Conservation (phyloP, 768 basidiomycete genomes). For the Zangia roseola region DNA sequence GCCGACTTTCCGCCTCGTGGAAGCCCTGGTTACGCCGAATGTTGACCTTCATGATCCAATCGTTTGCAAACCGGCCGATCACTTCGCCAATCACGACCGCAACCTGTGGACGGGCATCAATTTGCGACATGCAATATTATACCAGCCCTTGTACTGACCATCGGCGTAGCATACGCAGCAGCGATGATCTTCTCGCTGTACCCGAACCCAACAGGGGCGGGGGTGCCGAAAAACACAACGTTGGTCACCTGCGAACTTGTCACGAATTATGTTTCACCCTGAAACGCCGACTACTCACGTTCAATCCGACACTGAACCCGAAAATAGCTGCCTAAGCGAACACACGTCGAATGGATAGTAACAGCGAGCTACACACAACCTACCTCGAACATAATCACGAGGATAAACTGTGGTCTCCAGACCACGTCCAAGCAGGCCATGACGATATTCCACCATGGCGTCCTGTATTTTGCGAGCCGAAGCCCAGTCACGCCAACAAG, state of each 20-base stretch:
- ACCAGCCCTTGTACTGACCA: constrained; percentile 36
- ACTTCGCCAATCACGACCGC: constrained; percentile 52
- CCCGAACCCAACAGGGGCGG: constrained; percentile 47
- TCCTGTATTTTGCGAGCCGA: constrained; percentile 45
- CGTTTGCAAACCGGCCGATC: constrained; percentile 50
- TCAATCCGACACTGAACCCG: constrained; percentile 49
- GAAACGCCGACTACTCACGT: constrained; percentile 26
- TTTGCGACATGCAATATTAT: not conserved
- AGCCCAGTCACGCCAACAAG: constrained; percentile 48
- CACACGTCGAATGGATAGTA: not conserved
- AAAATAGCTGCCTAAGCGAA: constrained; percentile 39
- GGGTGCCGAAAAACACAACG: constrained; percentile 50
- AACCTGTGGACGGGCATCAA: constrained; percentile 29
- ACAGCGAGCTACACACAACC: not conserved
- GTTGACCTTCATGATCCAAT: constrained; percentile 43
- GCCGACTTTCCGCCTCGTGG: constrained; percentile 50
- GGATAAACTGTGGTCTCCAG: constrained; percentile 48
- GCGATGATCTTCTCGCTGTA: constrained; percentile 40
- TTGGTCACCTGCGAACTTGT: constrained; percentile 45
- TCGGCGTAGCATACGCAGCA: constrained; percentile 44
- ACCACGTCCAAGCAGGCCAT: constrained; percentile 38
- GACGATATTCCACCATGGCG: constrained; percentile 37
- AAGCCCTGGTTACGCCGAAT: constrained; percentile 49
- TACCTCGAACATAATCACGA: constrained; percentile 41
- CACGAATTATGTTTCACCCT: not conserved